Conservation (phyloP, 768 basidiomycete genomes). For the Tricholoma flavovirens region DNA sequence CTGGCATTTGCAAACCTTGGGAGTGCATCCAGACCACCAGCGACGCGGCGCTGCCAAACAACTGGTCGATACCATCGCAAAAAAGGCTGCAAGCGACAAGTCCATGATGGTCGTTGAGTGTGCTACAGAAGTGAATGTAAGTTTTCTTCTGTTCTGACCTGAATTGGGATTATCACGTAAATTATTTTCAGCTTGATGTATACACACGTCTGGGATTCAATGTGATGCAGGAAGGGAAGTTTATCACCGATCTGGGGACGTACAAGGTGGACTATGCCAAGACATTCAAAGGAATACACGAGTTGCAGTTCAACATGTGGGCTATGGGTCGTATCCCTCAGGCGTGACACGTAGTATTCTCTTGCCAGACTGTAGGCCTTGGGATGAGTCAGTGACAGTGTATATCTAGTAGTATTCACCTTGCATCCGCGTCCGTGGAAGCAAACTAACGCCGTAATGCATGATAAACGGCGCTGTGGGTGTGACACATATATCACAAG, state of each 20-base stretch:
- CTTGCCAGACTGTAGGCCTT: no score
- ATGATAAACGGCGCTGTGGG: no score
- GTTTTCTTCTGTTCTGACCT: not conserved
- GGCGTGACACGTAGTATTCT: not conserved
- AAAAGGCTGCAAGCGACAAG: not conserved
- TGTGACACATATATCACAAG: no score
- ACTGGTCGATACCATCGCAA: conserved; percentile 1
- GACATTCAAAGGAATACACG: not conserved
- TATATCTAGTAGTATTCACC: no score
- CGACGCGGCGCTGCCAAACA: conserved; percentile 7
- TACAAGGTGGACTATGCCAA: not conserved
- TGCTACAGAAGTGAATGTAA: not conserved
- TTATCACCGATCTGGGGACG: not conserved
- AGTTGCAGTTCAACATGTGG: not conserved
- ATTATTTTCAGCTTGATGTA: not conserved
- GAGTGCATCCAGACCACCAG: conserved; percentile 11
- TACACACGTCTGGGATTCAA: not conserved
- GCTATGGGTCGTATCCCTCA: not conserved
- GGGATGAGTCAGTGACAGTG: no score
- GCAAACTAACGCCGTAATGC: no score
- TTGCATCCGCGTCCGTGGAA: no score
- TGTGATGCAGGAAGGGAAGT: not conserved
- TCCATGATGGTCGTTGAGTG: not conserved
- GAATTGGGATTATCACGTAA: not conserved
- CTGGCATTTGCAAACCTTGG: conserved; percentile 12